phyloP scores from a whole-genome alignment of 306 rosid species.

The Begonia masoniana region DNA sequence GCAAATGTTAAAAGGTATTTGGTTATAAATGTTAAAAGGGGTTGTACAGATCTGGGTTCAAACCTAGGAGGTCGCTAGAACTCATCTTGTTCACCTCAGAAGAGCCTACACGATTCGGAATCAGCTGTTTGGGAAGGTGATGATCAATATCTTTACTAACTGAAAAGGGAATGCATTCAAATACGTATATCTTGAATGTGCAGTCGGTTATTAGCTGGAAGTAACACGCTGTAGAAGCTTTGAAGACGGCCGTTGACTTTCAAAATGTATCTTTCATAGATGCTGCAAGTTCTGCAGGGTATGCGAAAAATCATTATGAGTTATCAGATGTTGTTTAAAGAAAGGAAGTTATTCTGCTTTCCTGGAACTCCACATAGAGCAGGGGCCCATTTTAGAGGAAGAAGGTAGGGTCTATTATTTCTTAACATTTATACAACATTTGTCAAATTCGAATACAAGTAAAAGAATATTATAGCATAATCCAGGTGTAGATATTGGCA shows the following conservation, averaged over 20 bases:
- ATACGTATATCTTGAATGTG: conserved; percentile 9
- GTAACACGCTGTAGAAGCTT: conserved; percentile 43
- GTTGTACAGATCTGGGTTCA: conserved; percentile 64
- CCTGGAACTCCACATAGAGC: conserved; percentile 88
- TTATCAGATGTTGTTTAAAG: conserved; percentile 52
- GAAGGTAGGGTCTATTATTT: conserved; percentile 42
- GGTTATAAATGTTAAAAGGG: conserved; percentile 7
- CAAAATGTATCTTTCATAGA: conserved; percentile 70
- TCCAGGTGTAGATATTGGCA: conserved; percentile 68
- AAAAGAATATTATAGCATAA: conserved; percentile 2
- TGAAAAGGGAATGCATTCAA: background rate
- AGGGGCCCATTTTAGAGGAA: conserved; percentile 85
- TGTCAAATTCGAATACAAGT: background rate
- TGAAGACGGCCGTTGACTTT: conserved; percentile 51
- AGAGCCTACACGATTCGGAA: conserved; percentile 94
- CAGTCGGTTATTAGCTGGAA: conserved; percentile 86
- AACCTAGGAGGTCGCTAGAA: conserved; percentile 72
- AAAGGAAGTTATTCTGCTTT: conserved; percentile 86
- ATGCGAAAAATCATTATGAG: conserved; percentile 42
- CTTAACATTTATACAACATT: background rate
- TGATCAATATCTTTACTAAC: conserved; percentile 10
- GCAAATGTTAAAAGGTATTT: background rate
- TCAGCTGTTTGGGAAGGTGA: conserved; percentile 93
- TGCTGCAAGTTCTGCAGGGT: conserved; percentile 79
- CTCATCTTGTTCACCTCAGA: conserved; percentile 85